Evolutionary conservation across 208 protist genomes (phyloP).

Genomic region (Ichthyophonus hoferi): DNA sequence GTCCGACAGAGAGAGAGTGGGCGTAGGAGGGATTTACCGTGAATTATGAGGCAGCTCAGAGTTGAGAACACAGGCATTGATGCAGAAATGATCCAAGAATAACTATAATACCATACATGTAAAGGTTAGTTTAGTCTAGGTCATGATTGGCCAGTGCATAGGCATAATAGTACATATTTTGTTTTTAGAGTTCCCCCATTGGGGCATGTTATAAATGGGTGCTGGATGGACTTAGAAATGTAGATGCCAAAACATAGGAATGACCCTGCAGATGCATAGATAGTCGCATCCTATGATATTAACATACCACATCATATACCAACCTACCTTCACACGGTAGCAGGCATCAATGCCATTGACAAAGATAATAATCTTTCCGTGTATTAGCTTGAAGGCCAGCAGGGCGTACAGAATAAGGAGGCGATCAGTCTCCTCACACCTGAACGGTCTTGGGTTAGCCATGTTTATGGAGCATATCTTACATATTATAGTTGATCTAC

Average conservation of each 20-base stretch:
- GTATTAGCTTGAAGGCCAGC: slow-evolving; percentile 80
- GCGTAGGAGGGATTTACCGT: slow-evolving; percentile 46
- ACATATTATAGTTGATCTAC: no score
- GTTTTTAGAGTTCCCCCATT: no score
- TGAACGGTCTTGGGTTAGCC: no score
- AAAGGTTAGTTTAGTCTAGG: not conserved
- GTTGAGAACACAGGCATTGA: slow-evolving; percentile 85
- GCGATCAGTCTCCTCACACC: slow-evolving; percentile 70
- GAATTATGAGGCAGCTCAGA: slow-evolving; percentile 87
- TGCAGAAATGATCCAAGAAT: slow-evolving; percentile 87
- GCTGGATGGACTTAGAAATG: no score
- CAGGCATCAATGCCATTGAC: slow-evolving; percentile 83
- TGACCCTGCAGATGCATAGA: no score
- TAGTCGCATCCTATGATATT: no score
- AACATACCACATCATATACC: not conserved
- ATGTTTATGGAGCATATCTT: not conserved
- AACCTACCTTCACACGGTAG: slow-evolving; percentile 75
- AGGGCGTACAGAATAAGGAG: slow-evolving; percentile 87
- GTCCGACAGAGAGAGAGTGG: not conserved
- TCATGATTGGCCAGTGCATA: no score
- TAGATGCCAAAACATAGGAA: no score
- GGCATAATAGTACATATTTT: no score
- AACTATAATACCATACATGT: slow-evolving; percentile 50
- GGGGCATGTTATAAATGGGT: no score
- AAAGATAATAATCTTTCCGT: slow-evolving; percentile 90